Evolutionary conservation across 768 basidiomycete species (phyloP).

Genomic region (Myochromella boudieri): DNA sequence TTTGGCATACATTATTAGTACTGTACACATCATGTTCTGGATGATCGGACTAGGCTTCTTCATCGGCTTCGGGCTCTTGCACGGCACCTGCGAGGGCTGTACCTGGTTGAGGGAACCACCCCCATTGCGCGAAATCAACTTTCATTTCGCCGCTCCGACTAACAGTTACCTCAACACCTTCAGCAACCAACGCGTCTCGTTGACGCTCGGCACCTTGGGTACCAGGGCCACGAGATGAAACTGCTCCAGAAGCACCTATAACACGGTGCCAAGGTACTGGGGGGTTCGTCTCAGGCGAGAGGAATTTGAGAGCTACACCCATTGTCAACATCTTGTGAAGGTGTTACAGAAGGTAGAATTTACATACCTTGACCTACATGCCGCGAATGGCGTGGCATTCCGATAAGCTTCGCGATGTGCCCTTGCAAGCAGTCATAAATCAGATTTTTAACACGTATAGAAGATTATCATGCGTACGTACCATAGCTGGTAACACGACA

Average conservation of each 20-base stretch:
- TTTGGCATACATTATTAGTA: too few species aligned
- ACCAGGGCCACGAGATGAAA: slow-evolving; percentile 83
- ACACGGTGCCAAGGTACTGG: slow-evolving; percentile 86
- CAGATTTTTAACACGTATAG: neutral
- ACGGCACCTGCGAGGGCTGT: slow-evolving; percentile 13
- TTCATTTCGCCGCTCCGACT: slow-evolving; percentile 56
- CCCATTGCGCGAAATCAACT: slow-evolving; percentile 56
- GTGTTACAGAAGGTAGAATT: neutral
- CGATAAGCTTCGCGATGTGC: slow-evolving; percentile 77
- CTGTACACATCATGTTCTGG: too few species aligned
- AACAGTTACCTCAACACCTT: slow-evolving; percentile 74
- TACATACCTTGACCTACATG: slow-evolving; percentile 78
- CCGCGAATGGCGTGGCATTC: slow-evolving; percentile 76
- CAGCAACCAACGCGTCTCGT: slow-evolving; percentile 70
- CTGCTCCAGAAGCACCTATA: slow-evolving; percentile 64
- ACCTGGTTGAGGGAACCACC: slow-evolving; percentile 61
- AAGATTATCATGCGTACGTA: slow-evolving; percentile 24
- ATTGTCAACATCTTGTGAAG: neutral
- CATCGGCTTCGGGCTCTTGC: slow-evolving; percentile 2
- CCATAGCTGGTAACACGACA: slow-evolving; percentile 77
- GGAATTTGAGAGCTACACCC: slow-evolving; percentile 69
- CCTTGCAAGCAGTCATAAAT: slow-evolving; percentile 37
- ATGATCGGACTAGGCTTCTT: too few species aligned
- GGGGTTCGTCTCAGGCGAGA: slow-evolving; percentile 56
- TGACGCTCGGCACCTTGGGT: slow-evolving; percentile 79